Base-by-base conservation (phyloP, 1,139 yeast species). In the Lodderomyces orthopsilosis region DNA sequence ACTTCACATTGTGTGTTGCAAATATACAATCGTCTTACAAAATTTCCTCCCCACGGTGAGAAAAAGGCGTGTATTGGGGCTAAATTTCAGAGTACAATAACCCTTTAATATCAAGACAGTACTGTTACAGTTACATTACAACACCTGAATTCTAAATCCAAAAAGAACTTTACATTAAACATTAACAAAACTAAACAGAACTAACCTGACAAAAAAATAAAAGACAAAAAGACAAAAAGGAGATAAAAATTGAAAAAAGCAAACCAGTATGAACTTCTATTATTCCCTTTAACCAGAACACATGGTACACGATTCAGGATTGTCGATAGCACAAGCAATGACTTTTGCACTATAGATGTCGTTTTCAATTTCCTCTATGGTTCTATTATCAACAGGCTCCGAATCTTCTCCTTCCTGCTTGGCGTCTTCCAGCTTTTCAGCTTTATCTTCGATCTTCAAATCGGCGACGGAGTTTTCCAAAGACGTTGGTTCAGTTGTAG, bases 231-330 rank as follows among this genome's bases (percentile, higher is more conserved):
- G 12, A 15, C 19, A 30, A 30, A 30, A 15, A 27, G 9, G 22
- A 13, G 12, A n/a, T 2, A 21, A 40, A 45, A 45, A 43, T 21
- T 43, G 35, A 39, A 8, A 6, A 26, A 26, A 26, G n/a, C 28
- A 26, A 26, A 26, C n/a, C 28, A n/a, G 23, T 21, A 21, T 21
- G 23, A 8, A n/a, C n/a, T 8, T 21, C 23, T 21, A 21, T 21
- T n/a, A 21, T 8, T 8, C 23, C 17, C 35, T 17, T 68, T 74
- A 93, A 74, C 98, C 98, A 50, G 98, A 91, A 75, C 98, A 93
- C 98, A 93, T 93, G 62, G 93, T 93, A 71, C 98, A 93, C 39
- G 98, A 81, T 68, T 88, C 98, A 47, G 97, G 97, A 72, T 93
- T 93, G 65, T 86, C 83, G 65, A 93, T 90, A 44, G 98, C 95